Evolutionary conservation across 2,329 filamentous ascomycete genomes (phyloP).

Genomic region (Cytospora leucostoma): DNA sequence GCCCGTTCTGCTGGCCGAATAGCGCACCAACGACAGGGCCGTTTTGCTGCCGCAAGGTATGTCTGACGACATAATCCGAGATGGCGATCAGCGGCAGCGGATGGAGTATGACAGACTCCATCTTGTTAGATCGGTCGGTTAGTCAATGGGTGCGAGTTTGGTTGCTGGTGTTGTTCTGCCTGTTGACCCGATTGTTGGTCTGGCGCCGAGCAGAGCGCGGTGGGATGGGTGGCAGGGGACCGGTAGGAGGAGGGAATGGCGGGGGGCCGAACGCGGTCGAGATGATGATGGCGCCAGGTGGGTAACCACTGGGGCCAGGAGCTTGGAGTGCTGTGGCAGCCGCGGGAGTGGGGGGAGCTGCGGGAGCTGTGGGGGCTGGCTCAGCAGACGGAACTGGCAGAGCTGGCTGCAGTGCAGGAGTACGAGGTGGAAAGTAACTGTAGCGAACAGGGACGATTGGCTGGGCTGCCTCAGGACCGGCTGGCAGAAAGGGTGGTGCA

Average conservation of each 20-base stretch:
- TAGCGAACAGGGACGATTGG: background rate
- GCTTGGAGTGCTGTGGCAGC: background rate
- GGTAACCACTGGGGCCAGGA: background rate
- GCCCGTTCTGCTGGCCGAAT: slow-evolving; percentile 88
- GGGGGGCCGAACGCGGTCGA: background rate
- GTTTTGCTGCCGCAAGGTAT: slow-evolving; percentile 72
- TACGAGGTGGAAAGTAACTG: too few relatives aligned
- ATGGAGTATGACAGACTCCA: slow-evolving; percentile 63
- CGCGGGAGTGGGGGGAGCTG: background rate
- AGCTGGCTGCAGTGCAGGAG: too few relatives aligned
- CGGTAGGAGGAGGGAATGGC: background rate
- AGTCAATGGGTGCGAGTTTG: background rate
- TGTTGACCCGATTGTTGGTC: background rate
- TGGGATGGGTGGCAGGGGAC: slow-evolving; percentile 3
- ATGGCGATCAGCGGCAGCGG: slow-evolving; percentile 94
- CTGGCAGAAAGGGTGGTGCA: background rate
- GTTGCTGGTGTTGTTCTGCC: background rate
- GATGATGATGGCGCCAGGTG: background rate
- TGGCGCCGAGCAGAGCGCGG: background rate
- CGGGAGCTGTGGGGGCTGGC: background rate
- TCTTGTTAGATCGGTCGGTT: background rate
- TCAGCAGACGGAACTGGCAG: background rate
- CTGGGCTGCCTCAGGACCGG: background rate
- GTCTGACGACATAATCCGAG: slow-evolving; percentile 93
- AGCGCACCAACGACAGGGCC: slow-evolving; percentile 83